Evolutionary conservation across 2,329 filamentous ascomycete species (phyloP).

Genomic region (Cucurbitaria berberidis): DNA sequence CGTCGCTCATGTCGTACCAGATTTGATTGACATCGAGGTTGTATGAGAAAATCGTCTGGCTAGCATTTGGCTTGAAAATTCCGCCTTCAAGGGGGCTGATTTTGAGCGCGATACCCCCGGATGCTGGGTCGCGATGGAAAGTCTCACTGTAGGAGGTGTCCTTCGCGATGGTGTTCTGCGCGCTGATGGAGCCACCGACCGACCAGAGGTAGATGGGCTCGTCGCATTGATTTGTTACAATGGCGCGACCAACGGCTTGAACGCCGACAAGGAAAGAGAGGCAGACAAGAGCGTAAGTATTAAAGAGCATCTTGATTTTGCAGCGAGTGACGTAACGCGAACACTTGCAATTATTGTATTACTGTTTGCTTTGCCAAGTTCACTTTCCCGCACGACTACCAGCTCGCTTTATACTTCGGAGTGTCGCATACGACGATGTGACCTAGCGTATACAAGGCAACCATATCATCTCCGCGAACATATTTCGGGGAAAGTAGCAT

Average conservation of each 20-base stretch:
- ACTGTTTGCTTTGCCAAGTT: background rate
- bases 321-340: slow-evolving; percentile 4
- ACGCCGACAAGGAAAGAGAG: slow-evolving; percentile 8
- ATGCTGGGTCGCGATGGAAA: slow-evolving; percentile 26
- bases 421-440: background rate
- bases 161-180: slow-evolving; percentile 21
- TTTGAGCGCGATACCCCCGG: slow-evolving; percentile 34
- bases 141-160: slow-evolving; percentile 35
- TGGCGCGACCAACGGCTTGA: slow-evolving; percentile 35
- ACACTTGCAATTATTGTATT: background rate
- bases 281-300: slow-evolving; percentile 15
- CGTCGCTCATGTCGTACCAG: slow-evolving; percentile 38
- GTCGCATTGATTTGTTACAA: slow-evolving; percentile 42
- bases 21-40: slow-evolving; percentile 28
- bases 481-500: background rate
- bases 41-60: slow-evolving; percentile 39
- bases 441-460: background rate
- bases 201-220: slow-evolving; percentile 38
- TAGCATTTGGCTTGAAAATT: slow-evolving; percentile 35
- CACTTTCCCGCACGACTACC: background rate
- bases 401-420: background rate
- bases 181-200: slow-evolving; percentile 26
- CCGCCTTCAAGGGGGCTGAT: slow-evolving; percentile 26
- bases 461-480: background rate
- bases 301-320: slow-evolving; percentile 20